These are phyloP conservation scores for Curvularia sp. DNA, from an alignment of 2,329 filamentous ascomycete genomes.

Conservation along the genomic window DNA sequence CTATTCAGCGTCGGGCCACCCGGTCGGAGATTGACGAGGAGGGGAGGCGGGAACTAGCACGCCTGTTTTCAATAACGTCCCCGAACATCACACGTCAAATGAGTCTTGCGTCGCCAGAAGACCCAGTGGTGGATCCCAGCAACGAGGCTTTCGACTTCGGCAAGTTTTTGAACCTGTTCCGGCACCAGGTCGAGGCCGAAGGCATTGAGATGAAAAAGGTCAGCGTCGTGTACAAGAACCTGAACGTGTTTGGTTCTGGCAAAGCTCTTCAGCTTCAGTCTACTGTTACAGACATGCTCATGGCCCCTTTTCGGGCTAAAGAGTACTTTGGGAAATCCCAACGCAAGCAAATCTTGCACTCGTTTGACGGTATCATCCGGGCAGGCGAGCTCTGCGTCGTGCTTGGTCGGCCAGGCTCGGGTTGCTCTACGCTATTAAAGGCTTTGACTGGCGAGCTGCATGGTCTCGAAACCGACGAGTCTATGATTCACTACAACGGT, in stretches of 20 bases:
- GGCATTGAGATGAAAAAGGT: conserved; percentile 62
- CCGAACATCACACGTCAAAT: conserved; percentile 29
- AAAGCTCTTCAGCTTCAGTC: conserved; percentile 72
- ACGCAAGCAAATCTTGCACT: conserved; percentile 63
- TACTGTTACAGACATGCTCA: conserved; percentile 67
- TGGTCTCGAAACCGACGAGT: conserved; percentile 63
- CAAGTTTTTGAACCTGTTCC: conserved; percentile 60
- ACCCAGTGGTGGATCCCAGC: conserved; percentile 61
- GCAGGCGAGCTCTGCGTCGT: conserved; percentile 59
- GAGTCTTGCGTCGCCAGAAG: conserved; percentile 44
- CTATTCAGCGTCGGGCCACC: conserved; percentile 27
- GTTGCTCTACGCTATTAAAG: conserved; percentile 71
- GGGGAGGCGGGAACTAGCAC: conserved; percentile 36
- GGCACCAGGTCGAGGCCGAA: conserved; percentile 62
- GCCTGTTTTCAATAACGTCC: conserved; percentile 37
- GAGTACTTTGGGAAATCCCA: conserved; percentile 59
- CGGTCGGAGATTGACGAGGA: conserved; percentile 35
- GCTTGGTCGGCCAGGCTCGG: conserved; percentile 61
- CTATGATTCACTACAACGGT: conserved; percentile 69
- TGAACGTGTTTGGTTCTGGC: conserved; percentile 72
- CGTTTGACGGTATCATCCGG: conserved; percentile 62
- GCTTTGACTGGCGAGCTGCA: conserved; percentile 67
- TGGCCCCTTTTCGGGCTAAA: conserved; percentile 64
- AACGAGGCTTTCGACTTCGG: conserved; percentile 62
- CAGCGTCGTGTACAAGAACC: conserved; percentile 69